Evolutionary conservation across 257 asterid species (phyloP).

Genomic region (Cruciata laevipes): DNA sequence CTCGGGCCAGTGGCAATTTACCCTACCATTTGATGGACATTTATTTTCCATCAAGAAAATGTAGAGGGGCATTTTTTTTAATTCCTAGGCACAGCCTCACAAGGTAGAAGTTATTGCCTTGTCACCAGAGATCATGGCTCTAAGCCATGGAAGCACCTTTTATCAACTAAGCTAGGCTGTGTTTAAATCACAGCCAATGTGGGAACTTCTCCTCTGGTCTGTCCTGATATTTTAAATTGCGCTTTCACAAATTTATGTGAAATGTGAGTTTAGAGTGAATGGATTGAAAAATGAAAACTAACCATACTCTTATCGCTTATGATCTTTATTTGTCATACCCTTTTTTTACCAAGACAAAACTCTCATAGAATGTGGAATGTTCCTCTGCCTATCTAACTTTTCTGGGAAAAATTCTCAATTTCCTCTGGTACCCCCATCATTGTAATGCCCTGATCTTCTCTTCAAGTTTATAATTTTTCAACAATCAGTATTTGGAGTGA

Average conservation of each 20-base stretch:
- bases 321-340: not conserved
- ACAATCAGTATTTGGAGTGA: not conserved
- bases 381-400: not conserved
- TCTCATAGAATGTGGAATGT: not conserved
- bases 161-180: not conserved
- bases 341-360: not conserved
- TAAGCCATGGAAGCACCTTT: not conserved
- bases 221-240: not conserved
- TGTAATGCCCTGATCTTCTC: not conserved
- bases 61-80: no score
- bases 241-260: not conserved
- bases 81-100: not conserved
- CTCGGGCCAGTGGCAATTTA: not conserved
- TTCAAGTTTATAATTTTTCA: not conserved
- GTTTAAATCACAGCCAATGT: not conserved
- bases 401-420: not conserved
- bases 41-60: not conserved
- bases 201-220: not conserved
- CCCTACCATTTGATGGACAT: not conserved
- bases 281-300: not conserved
- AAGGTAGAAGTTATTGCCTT: not conserved
- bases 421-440: not conserved
- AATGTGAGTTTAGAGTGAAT: not conserved
- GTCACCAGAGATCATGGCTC: not conserved
- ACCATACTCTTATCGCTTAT: not conserved